Percentiles rank a stretch among this genome's conserved stretches.
Conservation (phyloP, 169 alveolate species). For the Cryptosporidium bovis region DNA sequence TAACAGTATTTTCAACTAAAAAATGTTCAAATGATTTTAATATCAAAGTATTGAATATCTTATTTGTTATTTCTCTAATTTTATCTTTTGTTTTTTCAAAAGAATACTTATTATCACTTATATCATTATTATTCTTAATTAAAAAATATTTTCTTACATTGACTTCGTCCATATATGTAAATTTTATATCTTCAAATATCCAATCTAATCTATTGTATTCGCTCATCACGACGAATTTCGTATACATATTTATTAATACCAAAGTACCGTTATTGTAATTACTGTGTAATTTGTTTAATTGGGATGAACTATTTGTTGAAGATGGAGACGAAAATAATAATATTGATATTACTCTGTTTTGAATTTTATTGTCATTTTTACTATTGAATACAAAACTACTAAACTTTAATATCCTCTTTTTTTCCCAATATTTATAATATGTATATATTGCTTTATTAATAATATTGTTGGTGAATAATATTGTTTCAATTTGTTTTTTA, state of each 20-base stretch:
- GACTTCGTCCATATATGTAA: conserved; percentile 15
- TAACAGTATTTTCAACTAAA: background rate
- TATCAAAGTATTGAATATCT: background rate
- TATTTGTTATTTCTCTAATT: background rate
- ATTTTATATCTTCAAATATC: conserved; percentile 15
- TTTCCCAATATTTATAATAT: conserved; percentile 10
- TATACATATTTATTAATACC: conserved; percentile 10
- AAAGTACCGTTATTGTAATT: background rate
- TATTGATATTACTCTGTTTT: conserved; percentile 8
- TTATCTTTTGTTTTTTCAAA: background rate
- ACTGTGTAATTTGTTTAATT: too few relatives aligned
- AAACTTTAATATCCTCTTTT: conserved; percentile 1
- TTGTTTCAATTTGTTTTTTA: background rate
- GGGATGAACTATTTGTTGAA: too few relatives aligned
- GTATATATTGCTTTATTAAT: background rate
- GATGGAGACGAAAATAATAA: background rate
- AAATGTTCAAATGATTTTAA: conserved; percentile 20
- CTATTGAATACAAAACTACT: background rate
- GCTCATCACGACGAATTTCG: background rate
- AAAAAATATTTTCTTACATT: background rate
- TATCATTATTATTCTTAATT: background rate
- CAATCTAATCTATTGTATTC: conserved; percentile 1
- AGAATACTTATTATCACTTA: background rate
- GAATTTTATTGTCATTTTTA: background rate
- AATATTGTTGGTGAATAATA: background rate